phyloP scores from a whole-genome alignment of 23 red algal species.

The Gracilaria caudata region DNA sequence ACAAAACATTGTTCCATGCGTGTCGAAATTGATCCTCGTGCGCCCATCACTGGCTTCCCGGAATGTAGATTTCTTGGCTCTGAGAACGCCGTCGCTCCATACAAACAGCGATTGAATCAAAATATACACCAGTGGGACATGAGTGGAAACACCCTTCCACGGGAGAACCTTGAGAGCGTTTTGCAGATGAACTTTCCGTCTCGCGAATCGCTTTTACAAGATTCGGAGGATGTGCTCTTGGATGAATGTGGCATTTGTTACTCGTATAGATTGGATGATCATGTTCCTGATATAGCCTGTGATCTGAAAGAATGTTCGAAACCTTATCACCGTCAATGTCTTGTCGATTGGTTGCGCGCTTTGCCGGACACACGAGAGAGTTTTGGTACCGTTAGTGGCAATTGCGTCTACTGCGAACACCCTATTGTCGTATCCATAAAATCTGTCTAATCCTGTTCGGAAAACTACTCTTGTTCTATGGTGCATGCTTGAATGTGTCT shows the following conservation, averaged over 20 bases:
- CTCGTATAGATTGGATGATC: conserved; percentile 64
- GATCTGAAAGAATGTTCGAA: conserved; percentile 58
- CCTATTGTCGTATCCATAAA: conserved; percentile 31
- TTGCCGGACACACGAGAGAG: conserved; percentile 69
- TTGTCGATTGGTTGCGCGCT: conserved; percentile 71
- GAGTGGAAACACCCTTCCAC: conserved; percentile 41
- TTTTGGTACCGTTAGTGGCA: conserved; percentile 62
- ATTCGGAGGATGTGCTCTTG: conserved; percentile 29
- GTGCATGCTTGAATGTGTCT: not conserved
- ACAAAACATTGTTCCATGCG: conserved; percentile 25
- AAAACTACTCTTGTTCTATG: not conserved
- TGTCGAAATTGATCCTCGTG: conserved; percentile 47
- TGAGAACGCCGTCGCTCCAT: conserved; percentile 45
- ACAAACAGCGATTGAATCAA: conserved; percentile 51
- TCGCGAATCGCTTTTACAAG: conserved; percentile 12
- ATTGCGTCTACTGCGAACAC: conserved; percentile 72
- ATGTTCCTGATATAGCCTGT: conserved; percentile 66
- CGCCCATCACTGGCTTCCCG: conserved; percentile 32
- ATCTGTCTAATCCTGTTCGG: conserved; percentile 6
- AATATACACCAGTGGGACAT: conserved; percentile 69
- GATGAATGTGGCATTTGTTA: conserved; percentile 79
- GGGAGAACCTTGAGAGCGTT: conserved; percentile 50
- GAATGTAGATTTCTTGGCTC: conserved; percentile 71
- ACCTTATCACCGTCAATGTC: conserved; percentile 71
- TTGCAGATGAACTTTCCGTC: conserved; percentile 45